Evolutionary conservation across 2,329 filamentous ascomycete genomes (phyloP).

Genomic region (Ceratocystis colombiana): DNA sequence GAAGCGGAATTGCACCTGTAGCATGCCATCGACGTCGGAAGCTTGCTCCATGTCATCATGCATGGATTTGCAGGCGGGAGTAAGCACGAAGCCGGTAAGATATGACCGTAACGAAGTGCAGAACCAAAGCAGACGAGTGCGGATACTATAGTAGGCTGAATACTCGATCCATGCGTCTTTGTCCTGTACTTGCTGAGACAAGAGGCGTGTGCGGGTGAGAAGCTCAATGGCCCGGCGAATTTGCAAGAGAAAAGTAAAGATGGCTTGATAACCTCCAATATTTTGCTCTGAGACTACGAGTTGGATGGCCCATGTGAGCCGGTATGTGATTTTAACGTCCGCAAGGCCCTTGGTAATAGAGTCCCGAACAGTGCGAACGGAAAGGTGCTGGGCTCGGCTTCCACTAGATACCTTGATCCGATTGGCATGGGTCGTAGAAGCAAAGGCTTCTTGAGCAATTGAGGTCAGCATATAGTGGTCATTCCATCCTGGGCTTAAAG

Average conservation of each 20-base stretch:
- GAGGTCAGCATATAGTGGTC: conserved; percentile 75
- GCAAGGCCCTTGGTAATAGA: conserved; percentile 51
- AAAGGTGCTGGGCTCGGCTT: conserved; percentile 34
- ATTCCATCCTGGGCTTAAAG: conserved; percentile 53
- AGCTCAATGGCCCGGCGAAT: conserved; percentile 59
- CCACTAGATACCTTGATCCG: conserved; percentile 51
- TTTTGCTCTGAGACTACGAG: conserved; percentile 63
- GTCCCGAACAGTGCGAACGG: conserved; percentile 40
- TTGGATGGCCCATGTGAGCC: conserved; percentile 54
- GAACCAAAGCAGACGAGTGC: conserved; percentile 68
- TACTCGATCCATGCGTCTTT: conserved; percentile 36
- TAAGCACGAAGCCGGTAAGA: conserved; percentile 61
- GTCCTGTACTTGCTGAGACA: conserved; percentile 35
- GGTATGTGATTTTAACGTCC: conserved; percentile 56
- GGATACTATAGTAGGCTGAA: conserved; percentile 48
- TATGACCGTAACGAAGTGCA: conserved; percentile 65
- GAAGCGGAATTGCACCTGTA: conserved; percentile 55
- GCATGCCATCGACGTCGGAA: conserved; percentile 72
- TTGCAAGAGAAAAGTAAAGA: conserved; percentile 71
- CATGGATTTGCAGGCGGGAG: conserved; percentile 49
- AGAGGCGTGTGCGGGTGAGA: conserved; percentile 47
- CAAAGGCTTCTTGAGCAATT: conserved; percentile 62
- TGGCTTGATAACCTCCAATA: conserved; percentile 55
- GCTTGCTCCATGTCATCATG: conserved; percentile 47
- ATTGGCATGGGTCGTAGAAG: conserved; percentile 48